Base-by-base conservation (phyloP, 805 yeast species). In the Teunomyces aglyptinius region DNA sequence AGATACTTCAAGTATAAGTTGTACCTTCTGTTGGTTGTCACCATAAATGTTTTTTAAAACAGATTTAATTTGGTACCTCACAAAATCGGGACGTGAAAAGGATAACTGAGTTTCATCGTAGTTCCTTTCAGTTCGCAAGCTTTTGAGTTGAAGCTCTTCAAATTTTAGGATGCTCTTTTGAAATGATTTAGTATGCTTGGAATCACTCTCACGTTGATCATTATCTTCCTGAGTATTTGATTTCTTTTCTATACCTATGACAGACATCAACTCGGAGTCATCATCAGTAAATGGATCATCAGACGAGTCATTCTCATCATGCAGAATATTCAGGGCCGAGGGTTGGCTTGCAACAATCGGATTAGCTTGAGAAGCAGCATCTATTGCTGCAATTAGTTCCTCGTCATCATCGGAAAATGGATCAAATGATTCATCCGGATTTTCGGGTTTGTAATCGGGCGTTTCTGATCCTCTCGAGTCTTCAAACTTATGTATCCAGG, bases 1-100 rank as follows among this genome's bases (percentile, higher is more conserved):
- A 3, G 64, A 51, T 24, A 85, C 87, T 4, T 75, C 71, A n/a
- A 86, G 46, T 4, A 85, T 72, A 20, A 76, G 67, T 54, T 85
- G 90, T 8, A 66, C 72, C 41, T 54, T 55, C 42, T 49, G 51
- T 1, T 56, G 59, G 1, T 64, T 54, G 2, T 56, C 48, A 16
- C 65, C 67, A 51, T 64, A 79, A 0, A 54, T 51, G 11, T 63
- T 60, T 12, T 58, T 49, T 5, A 66, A 20, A 1, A 78, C 59
- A 1, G 58, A 58, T 8, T 53, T 52, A 3, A 82, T 75, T 54
- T 76, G 77, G 48, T 66, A 81, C 42, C 86, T 57, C 36, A 65
- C 65, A n/a, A 84, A 71, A 33, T 73, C 77, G 0, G 68, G 60
- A 38, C 80, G 68, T 3, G 61, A 51, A n/a, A 72, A 74, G 5